Evolutionary conservation across 371 early-diverging fungal species (phyloP).

Genomic region (Rhizopus microsporus): DNA sequence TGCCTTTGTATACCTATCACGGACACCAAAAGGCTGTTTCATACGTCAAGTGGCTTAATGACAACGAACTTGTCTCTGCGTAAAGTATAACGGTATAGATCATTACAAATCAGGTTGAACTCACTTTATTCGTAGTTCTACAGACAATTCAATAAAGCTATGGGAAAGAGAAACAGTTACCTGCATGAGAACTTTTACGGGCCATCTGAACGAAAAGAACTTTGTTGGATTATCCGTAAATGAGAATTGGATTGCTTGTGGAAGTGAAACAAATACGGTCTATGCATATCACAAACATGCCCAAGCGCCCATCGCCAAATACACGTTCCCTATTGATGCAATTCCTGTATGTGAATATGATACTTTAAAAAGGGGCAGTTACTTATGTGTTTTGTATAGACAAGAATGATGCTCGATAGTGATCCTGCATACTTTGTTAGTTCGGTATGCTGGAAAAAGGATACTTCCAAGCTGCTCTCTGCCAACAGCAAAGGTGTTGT

Average conservation of each 20-base stretch:
- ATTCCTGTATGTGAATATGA: constrained; percentile 52
- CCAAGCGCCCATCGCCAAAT: constrained; percentile 68
- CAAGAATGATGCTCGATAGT: constrained; percentile 43
- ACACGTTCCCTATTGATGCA: constrained; percentile 71
- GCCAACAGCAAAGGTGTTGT: constrained; percentile 91
- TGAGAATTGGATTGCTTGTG: constrained; percentile 87
- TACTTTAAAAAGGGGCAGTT: background rate
- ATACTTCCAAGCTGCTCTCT: constrained; percentile 72
- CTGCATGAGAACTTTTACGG: constrained; percentile 71
- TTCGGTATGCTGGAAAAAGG: constrained; percentile 87
- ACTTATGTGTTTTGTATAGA: background rate
- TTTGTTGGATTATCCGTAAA: constrained; percentile 88
- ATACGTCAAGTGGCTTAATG: constrained; percentile 81
- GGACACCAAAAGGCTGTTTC: constrained; percentile 93
- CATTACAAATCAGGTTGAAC: background rate
- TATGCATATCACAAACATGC: constrained; percentile 80
- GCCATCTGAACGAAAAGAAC: constrained; percentile 92
- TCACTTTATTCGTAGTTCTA: constrained; percentile 54
- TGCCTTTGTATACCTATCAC: constrained; percentile 69
- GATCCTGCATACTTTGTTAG: constrained; percentile 81
- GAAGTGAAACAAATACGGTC: constrained; percentile 87
- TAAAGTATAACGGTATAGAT: constrained; percentile 16
- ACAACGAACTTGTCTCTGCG: constrained; percentile 79
- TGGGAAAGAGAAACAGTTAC: constrained; percentile 67
- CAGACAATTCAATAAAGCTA: constrained; percentile 85